These are phyloP conservation scores for Dictyostelium brefeldianum DNA, from an alignment of 78 protist genomes.

Conservation along the genomic window DNA sequence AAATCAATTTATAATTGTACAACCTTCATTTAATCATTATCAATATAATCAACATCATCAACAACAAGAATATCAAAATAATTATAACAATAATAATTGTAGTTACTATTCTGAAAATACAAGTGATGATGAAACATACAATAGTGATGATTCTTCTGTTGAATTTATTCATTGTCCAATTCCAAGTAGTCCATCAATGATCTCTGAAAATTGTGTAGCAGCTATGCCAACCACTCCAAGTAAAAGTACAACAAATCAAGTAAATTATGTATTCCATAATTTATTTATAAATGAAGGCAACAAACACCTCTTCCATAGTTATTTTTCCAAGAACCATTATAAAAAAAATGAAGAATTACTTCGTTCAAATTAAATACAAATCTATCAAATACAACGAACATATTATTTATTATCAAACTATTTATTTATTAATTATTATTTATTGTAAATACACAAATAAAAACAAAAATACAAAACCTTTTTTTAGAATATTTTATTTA, in stretches of 20 bases:
- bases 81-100: neutral
- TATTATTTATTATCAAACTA: too few species aligned
- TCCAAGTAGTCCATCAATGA: too few species aligned
- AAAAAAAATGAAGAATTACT: neutral
- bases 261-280: neutral
- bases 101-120: neutral
- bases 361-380: too few species aligned
- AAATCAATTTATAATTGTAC: neutral
- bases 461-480: too few species aligned
- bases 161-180: too few species aligned
- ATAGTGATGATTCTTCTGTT: neutral
- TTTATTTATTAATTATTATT: too few species aligned
- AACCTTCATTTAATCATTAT: neutral
- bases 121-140: neutral
- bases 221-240: too few species aligned
- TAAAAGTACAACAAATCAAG: neutral
- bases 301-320: neutral
- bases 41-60: neutral
- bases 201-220: too few species aligned
- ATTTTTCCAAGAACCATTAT: neutral
- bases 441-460: too few species aligned
- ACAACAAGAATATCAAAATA: neutral
- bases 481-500: too few species aligned
- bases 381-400: too few species aligned
- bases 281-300: constrained; percentile 7